Percentiles rank a stretch among this genome's conserved stretches.
These are phyloP conservation scores for Neonectria magnoliae DNA, from an alignment of 2,329 filamentous ascomycete species.

Conservation along the genomic window DNA sequence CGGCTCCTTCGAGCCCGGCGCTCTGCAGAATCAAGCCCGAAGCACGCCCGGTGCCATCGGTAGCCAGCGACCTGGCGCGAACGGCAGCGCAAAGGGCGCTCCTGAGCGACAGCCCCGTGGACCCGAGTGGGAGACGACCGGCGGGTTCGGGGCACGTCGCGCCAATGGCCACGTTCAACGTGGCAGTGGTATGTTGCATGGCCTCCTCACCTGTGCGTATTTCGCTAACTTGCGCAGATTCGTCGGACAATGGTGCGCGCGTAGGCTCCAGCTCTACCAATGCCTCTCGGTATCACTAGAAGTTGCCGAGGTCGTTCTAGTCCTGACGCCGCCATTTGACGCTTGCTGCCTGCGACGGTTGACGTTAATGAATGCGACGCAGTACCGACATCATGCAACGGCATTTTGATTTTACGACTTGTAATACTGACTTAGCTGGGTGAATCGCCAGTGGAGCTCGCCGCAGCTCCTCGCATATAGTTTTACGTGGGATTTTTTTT, in stretches of 20 bases:
- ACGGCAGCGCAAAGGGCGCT: conserved; percentile 54
- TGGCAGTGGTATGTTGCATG: conserved; percentile 63
- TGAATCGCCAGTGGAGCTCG: conserved; percentile 31
- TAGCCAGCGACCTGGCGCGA: conserved; percentile 68
- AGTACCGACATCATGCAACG: conserved; percentile 40
- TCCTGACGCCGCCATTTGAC: conserved; percentile 15
- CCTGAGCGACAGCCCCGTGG: conserved; percentile 73
- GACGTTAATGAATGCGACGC: conserved; percentile 42
- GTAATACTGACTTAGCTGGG: conserved; percentile 49
- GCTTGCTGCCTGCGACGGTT: conserved; percentile 27
- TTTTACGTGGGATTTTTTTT: conserved; percentile 45
- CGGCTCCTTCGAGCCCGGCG: conserved; percentile 60
- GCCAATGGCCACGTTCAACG: conserved; percentile 70
- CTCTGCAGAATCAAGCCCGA: conserved; percentile 49
- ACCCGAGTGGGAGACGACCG: conserved; percentile 67
- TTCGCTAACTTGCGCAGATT: conserved; percentile 47
- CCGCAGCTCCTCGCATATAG: conserved; percentile 42
- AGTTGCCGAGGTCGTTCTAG: conserved; percentile 7
- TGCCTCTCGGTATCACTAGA: conserved; percentile 51
- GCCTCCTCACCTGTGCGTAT: neutral
- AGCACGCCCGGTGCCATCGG: conserved; percentile 71
- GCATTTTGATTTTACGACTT: conserved; percentile 50
- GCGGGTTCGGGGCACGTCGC: conserved; percentile 65
- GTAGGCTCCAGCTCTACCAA: conserved; percentile 49
- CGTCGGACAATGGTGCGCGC: conserved; percentile 55